A percentile compares a stretch with the other conserved stretches of the same genome.
Evolutionary conservation across 176 grass and related monocot species (phyloP).

Genomic region (Aegilops sharonensis): DNA sequence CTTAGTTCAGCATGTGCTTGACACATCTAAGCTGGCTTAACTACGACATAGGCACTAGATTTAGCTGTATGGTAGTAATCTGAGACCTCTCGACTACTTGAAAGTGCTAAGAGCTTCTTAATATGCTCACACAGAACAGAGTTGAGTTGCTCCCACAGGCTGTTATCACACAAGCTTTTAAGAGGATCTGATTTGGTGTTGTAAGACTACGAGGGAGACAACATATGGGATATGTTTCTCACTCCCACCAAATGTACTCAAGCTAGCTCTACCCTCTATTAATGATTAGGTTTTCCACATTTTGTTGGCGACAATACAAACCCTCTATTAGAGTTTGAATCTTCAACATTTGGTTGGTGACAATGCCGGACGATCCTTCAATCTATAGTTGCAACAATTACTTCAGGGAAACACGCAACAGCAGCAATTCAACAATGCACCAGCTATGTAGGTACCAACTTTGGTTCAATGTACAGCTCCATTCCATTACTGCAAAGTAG

Average conservation of each 20-base stretch:
- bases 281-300: neutral
- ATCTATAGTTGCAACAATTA: neutral
- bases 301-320: neutral
- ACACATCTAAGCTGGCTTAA: neutral
- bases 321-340: neutral
- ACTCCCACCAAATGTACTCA: neutral
- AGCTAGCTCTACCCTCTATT: neutral
- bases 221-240: conserved; percentile 25
- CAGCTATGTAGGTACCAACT: neutral
- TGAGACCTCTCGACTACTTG: neutral
- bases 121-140: neutral
- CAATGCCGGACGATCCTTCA: neutral
- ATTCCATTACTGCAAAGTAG: conserved; percentile 2
- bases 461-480: conserved; percentile 12
- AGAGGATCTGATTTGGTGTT: neutral
- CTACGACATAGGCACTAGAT: neutral
- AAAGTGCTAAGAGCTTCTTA: conserved; percentile 9
- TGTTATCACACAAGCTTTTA: neutral
- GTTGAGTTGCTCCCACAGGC: neutral
- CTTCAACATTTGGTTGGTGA: neutral
- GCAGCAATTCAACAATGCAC: neutral
- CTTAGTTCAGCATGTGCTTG: neutral
- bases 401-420: conserved; percentile 12
- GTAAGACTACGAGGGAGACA: neutral
- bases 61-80: neutral